Base-by-base conservation (phyloP, 2,329 filamentous ascomycete species). In the Fusarium torreyae region DNA sequence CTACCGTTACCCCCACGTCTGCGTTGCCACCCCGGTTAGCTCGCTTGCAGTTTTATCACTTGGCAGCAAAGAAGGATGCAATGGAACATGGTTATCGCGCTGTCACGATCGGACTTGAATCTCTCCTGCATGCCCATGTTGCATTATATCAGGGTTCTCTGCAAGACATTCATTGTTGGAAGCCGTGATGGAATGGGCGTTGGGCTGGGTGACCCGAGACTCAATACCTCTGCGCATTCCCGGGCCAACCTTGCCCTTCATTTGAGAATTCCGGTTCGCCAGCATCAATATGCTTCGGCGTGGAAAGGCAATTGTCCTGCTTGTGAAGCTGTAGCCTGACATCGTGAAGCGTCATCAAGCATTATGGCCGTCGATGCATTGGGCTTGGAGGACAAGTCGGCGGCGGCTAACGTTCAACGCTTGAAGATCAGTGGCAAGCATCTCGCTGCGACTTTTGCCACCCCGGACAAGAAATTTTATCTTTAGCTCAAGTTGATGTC, bases 141-240 rank as follows among this genome's bases (percentile, higher is more conserved):
- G 40, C 40, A 34, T n/a, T 31, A 22, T 26, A 42, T 39, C 44
- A 26, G 31, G 28, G 22, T 48, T 22, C 14, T 36, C 31, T 60
- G 34, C 20, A 49, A 61, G 61, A 54, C 62, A 65, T 48, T 18
- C 15, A 39, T 36, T 52, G 17, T 51, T 24, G 13, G 8, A 56
- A 6, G 10, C 26, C 18, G 28, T 38, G 22, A 22, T 65, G 62
- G 62, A 65, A 65, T 66, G 62, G 33, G 14, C 24, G 61, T 65
- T 66, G 62, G 46, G 40, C 40, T 22, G 22, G 40, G 40, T 42
- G 24, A 42, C 40, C 53, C 7, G 61, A 65, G 53, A 40, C 14
- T 40, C 33, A 65, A 65, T 66, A 42, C 62, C 61, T 60, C 38
- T 45, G 52, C 9, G 7, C 62, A 65, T 65, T 66, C 54, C 62